These are phyloP conservation scores for Naganishia onofrii DNA, from an alignment of 768 basidiomycete species.

Conservation along the genomic window DNA sequence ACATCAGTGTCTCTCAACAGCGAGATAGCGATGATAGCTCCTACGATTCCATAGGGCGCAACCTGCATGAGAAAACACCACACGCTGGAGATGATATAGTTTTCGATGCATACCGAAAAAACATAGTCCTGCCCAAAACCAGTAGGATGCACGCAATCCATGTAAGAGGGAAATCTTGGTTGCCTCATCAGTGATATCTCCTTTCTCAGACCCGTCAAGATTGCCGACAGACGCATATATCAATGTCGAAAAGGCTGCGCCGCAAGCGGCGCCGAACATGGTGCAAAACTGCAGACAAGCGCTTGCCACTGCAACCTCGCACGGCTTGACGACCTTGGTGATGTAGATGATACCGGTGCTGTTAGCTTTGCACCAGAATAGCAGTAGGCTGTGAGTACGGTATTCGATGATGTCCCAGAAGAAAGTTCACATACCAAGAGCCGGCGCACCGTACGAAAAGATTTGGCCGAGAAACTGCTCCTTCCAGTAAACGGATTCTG, in stretches of 20 bases:
- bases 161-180: not conserved
- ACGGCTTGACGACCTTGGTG: not conserved
- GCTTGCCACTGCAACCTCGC: not conserved
- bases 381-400: too few species aligned
- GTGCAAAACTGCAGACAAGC: not conserved
- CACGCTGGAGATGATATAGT: too few species aligned
- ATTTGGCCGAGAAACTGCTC: not conserved
- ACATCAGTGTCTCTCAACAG: too few species aligned
- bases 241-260: not conserved
- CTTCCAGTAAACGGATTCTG: not conserved
- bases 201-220: not conserved
- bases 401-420: too few species aligned
- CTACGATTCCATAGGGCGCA: too few species aligned
- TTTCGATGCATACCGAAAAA: not conserved
- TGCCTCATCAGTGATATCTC: not conserved
- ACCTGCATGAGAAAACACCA: too few species aligned
- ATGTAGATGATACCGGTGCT: not conserved
- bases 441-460: not conserved
- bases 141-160: not conserved
- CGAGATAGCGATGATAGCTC: too few species aligned
- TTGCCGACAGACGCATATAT: not conserved
- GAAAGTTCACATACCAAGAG: not conserved
- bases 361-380: not conserved
- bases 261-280: not conserved
- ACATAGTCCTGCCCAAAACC: constrained; percentile 1